Evolutionary conservation across 352 stramenopile genomes (phyloP).

Genomic region (Pythium aphanidermatum): DNA sequence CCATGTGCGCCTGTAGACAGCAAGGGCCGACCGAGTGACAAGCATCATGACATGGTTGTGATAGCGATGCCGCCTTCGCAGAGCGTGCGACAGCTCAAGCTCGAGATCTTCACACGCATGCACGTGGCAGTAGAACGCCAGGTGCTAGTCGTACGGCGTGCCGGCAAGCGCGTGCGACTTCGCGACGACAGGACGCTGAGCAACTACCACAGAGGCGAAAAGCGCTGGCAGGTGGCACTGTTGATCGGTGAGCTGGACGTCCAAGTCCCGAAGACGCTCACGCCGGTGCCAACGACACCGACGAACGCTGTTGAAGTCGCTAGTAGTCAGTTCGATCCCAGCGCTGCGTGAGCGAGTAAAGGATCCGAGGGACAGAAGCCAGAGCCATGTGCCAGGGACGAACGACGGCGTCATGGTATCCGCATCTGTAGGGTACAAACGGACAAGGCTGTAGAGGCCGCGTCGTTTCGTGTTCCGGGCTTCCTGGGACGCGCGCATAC

Average conservation of each 20-base stretch:
- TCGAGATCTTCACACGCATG: conserved; percentile 1
- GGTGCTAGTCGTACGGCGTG: conserved; percentile 1
- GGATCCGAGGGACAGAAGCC: no score
- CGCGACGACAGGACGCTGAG: conserved; percentile 1
- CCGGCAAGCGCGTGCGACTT: conserved; percentile 10
- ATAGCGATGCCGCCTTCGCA: neutral
- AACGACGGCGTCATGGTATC: no score
- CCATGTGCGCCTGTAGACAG: conserved; percentile 4
- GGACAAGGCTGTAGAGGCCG: no score
- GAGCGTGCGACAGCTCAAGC: conserved; percentile 7
- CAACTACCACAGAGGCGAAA: neutral
- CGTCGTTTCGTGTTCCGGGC: no score
- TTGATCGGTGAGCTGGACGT: conserved; percentile 15
- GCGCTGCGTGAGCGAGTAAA: no score
- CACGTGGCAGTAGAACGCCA: conserved; percentile 5
- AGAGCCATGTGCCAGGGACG: no score
- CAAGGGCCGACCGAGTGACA: neutral
- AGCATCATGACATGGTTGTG: neutral
- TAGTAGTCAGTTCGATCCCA: no score
- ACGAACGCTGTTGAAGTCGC: no score
- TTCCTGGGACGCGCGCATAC: no score
- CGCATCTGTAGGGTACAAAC: no score
- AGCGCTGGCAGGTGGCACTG: conserved; percentile 9
- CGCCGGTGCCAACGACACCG: no score
- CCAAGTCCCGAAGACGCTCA: no score